phyloP scores from a whole-genome alignment of 768 basidiomycete species.

The Hypholoma sublateritium region DNA sequence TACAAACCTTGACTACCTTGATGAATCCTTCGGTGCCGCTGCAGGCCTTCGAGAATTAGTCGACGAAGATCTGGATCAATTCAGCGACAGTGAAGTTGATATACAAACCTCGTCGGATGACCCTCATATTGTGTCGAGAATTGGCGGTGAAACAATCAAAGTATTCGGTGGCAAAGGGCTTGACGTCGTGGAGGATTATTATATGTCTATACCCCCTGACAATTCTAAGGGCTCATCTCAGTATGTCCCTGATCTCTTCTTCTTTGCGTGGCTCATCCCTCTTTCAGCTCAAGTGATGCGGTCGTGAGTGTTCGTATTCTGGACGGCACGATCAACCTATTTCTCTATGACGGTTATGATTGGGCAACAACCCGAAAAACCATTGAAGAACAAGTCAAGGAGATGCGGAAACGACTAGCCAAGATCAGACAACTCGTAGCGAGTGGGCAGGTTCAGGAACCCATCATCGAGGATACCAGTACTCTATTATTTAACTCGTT shows the following conservation, averaged over 20 bases:
- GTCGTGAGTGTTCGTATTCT: constrained; percentile 54
- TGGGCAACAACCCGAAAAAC: constrained; percentile 84
- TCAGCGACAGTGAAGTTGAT: constrained; percentile 42
- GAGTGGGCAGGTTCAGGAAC: constrained; percentile 83
- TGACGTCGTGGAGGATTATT: constrained; percentile 73
- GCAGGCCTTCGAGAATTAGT: constrained; percentile 71
- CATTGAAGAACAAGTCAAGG: constrained; percentile 86
- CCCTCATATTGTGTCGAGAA: constrained; percentile 47
- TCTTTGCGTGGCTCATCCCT: not conserved
- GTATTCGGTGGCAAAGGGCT: constrained; percentile 67
- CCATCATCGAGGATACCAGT: constrained; percentile 69
- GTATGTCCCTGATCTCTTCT: constrained; percentile 35
- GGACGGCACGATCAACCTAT: constrained; percentile 62
- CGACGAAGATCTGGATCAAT: constrained; percentile 75
- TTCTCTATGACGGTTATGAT: constrained; percentile 93
- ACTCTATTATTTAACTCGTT: constrained; percentile 90
- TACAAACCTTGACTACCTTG: constrained; percentile 84
- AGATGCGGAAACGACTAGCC: constrained; percentile 81
- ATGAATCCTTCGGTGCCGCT: constrained; percentile 76
- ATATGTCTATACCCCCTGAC: constrained; percentile 63
- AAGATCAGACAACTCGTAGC: constrained; percentile 93
- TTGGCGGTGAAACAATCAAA: constrained; percentile 85
- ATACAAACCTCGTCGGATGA: constrained; percentile 23
- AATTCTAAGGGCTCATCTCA: constrained; percentile 39
- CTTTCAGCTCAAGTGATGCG: constrained; percentile 39